Evolutionary conservation across 495 filamentous ascomycete genomes (phyloP), one percentile per base, ranked within the genome.

Genomic region (Annulohypoxylon nitens): DNA sequence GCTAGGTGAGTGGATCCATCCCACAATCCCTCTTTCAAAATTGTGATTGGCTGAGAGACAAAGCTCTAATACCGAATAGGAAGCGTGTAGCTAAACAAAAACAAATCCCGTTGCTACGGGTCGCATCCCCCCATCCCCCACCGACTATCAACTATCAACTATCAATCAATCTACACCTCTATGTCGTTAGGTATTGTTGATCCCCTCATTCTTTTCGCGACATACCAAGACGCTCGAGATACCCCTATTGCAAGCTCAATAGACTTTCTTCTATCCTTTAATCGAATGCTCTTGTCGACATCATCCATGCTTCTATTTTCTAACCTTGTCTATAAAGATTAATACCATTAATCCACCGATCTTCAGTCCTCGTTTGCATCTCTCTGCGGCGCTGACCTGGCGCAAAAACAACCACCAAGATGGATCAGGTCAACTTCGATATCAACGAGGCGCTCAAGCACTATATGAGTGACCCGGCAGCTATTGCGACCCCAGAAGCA

Each of bases 391-490:
- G 51, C 64, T 74, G 36, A n/a, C 64, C 50, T 26, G 65, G 66
- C 77, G 73, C 53, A 67, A 66, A 50, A 65, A 43, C 64, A 50
- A 66, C 76, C 60, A 68, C 71, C 78, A 78, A 84, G 73, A 97
- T 97, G 94, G 93, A 93, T 78, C 82, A 78, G 63, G 85, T 93
- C 74, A 88, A 90, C 68, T 99, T 98, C 82, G 93, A 98, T 79
- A 92, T 99, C 80, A 98, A 97, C 82, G 90, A 96, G 77, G 92
- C 94, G 70, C 90, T 98, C 81, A 98, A 97, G 85, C 87, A 92
- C 78, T 98, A 99, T 82, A 91, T 97, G 86, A 93, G 92, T 83
- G 93, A 97, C 82, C 97, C 97, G 1, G 84, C 90, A 50, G 87
- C 87, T 45, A 89, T 98, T 39, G 86, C 92, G 3, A 97, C 93